Percentiles rank a stretch among this genome's conserved stretches.
Evolutionary conservation across 495 filamentous ascomycete species (phyloP).

Genomic region (Xylaria bambusicola): DNA sequence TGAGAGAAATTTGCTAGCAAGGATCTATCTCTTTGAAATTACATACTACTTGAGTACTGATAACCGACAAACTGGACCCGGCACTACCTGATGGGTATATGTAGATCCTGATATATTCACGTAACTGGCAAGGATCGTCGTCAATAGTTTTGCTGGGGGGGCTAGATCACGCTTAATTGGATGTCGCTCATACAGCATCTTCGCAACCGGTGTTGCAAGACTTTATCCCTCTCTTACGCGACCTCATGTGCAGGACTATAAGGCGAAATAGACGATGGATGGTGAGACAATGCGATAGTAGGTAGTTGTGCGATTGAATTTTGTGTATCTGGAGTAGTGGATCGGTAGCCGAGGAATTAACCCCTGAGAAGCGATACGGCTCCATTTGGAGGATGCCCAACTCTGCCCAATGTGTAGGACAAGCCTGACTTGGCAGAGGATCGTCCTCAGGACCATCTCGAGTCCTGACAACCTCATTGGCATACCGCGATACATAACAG

Average conservation of each 20-base stretch:
- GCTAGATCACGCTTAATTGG: conserved; percentile 4
- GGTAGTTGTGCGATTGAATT: too few species aligned
- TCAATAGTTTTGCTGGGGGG: conserved; percentile 11
- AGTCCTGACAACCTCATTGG: conserved; percentile 5
- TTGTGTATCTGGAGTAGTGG: too few species aligned
- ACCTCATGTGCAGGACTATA: background rate
- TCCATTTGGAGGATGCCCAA: background rate
- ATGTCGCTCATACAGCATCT: background rate
- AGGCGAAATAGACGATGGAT: background rate
- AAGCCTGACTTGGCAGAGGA: conserved; percentile 4
- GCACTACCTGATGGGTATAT: background rate
- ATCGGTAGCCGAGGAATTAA: too few species aligned
- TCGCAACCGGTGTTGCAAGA: background rate
- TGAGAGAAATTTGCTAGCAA: conserved; percentile 7
- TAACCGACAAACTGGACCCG: conserved; percentile 1
- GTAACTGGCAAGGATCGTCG: conserved; percentile 13
- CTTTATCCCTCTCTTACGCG: background rate
- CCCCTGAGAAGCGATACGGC: background rate
- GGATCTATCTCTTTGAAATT: conserved; percentile 10
- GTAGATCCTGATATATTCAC: background rate
- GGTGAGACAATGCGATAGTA: too few species aligned
- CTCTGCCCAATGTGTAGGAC: background rate
- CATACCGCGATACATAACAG: background rate
- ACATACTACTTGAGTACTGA: too few species aligned
- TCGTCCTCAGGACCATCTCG: background rate